Evolutionary conservation across 1,284 basidiomycete species (phyloP), one percentile per base, ranked within the genome.

Genomic region (Marasmius oreades): DNA sequence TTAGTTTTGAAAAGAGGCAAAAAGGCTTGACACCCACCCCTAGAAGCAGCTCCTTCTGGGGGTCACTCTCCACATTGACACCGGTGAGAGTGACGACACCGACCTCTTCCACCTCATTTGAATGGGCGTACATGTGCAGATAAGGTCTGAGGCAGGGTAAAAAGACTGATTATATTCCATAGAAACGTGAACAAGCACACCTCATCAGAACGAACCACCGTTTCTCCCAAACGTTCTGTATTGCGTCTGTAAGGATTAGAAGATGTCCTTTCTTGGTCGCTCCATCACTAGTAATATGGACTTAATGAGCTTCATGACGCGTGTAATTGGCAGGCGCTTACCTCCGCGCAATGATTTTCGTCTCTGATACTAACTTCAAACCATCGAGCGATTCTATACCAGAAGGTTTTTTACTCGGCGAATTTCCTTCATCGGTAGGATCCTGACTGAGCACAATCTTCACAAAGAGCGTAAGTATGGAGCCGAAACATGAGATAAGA

Each of bases 161-260:
- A 53, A 44, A 47, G 28, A 48, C 36, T 39, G 36, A 50, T 24
- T 33, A 52, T 34, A 28, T 33, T 18, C 8, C 26, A 22, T 51
- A 34, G 59, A 34, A 14, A 22, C 14, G 44, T 39, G 16, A 42
- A 18, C 44, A 42, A 23, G 64, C 76, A 61, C 64, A 92, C 93
- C 94, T 82, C 68, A 86, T 82, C n/a, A 98, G 78, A 12, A 94
- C 90, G 67, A 96, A 95, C 85, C 90, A 93, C 45, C 87, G 77
- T 66, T 83, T 84, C 61, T 86, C 84, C 95, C 96, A 98, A 18
- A 75, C 69, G 66, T 94, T 86, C 61, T 84, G 82, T 33, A 80
- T 83, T 6, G 93, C 90, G 68, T 97, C 87, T 24, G 81, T 80
- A 58, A 98, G 79, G 59, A 95, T 81, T 69, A 85, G 74, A 51